Conservation (phyloP, 176 grass and related monocot species). For the Zea luxurians region DNA sequence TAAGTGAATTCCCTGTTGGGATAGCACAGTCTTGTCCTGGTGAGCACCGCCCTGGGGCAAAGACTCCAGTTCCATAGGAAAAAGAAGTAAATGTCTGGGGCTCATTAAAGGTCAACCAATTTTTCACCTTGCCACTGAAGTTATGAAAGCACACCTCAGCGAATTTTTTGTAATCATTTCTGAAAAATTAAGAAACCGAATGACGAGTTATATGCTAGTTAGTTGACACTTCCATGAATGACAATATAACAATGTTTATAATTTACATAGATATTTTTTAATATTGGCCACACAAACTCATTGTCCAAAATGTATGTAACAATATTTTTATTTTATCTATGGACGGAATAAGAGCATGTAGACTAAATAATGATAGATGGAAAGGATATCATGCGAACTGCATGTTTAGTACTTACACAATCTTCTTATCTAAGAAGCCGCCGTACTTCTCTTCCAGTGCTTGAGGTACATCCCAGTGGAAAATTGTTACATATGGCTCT, state of each 20-base stretch:
- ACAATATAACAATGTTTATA: no score
- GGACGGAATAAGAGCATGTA: no score
- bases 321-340: no score
- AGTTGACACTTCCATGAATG: no score
- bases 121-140: constrained; percentile 28
- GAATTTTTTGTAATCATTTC: constrained; percentile 2
- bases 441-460: neutral
- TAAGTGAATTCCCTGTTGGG: neutral
- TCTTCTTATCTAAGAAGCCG: constrained; percentile 15
- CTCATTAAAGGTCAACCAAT: constrained; percentile 41
- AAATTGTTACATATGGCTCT: constrained; percentile 28
- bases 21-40: neutral
- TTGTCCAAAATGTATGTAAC: no score
- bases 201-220: no score
- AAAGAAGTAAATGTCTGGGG: constrained; percentile 1
- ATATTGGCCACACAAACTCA: no score
- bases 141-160: constrained; percentile 15
- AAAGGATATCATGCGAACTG: no score
- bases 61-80: neutral
- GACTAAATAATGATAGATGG: neutral
- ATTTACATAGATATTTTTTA: no score
- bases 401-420: constrained; percentile 19
- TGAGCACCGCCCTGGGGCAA: constrained; percentile 15
- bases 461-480: constrained; percentile 35
- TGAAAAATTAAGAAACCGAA: neutral